These are phyloP conservation scores for Boletus sp. DNA, from an alignment of 768 basidiomycete genomes.

Conservation along the genomic window DNA sequence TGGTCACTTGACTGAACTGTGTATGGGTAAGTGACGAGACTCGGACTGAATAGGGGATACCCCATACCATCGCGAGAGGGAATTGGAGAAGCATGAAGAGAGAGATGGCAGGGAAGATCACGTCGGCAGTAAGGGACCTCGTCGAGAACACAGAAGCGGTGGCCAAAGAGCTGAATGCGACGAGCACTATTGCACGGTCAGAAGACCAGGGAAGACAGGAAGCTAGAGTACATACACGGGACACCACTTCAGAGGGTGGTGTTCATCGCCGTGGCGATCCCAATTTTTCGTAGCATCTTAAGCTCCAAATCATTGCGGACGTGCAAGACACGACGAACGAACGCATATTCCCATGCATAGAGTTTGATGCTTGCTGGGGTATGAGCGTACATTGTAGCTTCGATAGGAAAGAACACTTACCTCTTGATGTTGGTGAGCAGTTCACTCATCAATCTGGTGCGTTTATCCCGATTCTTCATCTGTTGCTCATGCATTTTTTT, in stretches of 20 bases:
- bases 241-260: conserved; percentile 65
- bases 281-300: conserved; percentile 78
- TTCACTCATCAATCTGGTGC: conserved; percentile 84
- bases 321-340: conserved; percentile 71
- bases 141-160: conserved; percentile 59
- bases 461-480: conserved; percentile 89
- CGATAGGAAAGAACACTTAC: conserved; percentile 27
- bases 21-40: neutral
- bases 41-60: neutral
- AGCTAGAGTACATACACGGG: conserved; percentile 38
- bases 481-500: conserved; percentile 81
- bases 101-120: conserved; percentile 95
- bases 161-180: conserved; percentile 81
- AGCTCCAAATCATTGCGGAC: conserved; percentile 84
- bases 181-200: conserved; percentile 45
- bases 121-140: conserved; percentile 77
- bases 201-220: neutral
- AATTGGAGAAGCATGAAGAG: conserved; percentile 86
- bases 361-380: conserved; percentile 70
- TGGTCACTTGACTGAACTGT: conserved; percentile 68
- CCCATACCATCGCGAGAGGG: conserved; percentile 74
- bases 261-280: conserved; percentile 65
- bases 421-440: conserved; percentile 89
- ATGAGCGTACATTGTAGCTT: neutral
- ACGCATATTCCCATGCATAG: conserved; percentile 97